A percentile compares a stretch with the other conserved stretches of the same genome.
phyloP scores from a whole-genome alignment of 345 rosid genomes.

The Pistacia atlantica region DNA sequence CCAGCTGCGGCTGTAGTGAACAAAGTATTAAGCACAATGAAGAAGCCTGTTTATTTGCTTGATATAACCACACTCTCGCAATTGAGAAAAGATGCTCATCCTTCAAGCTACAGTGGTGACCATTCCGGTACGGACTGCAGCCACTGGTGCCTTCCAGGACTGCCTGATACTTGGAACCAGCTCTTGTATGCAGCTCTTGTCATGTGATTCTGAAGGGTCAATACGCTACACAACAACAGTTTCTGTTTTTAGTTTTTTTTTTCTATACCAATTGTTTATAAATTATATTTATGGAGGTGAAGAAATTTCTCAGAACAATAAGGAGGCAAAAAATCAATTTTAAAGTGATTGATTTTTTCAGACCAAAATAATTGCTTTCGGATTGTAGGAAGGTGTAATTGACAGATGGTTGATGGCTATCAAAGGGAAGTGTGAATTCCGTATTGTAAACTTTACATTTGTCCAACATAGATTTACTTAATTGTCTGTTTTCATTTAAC shows the following conservation, averaged over 20 bases:
- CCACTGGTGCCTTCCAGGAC: constrained; percentile 96
- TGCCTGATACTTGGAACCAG: constrained; percentile 97
- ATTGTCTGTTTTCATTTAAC: background rate
- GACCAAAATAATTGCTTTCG: constrained; percentile 18
- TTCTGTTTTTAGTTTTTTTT: constrained; percentile 2
- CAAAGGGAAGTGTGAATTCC: background rate
- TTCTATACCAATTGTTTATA: constrained; percentile 19
- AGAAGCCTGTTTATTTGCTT: constrained; percentile 65
- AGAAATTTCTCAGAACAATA: background rate
- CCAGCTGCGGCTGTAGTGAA: constrained; percentile 58
- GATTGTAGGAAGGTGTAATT: background rate
- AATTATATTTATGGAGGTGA: constrained; percentile 19
- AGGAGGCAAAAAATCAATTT: constrained; percentile 30
- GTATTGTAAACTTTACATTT: constrained; percentile 2
- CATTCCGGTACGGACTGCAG: constrained; percentile 76
- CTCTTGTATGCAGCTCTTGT: constrained; percentile 81
- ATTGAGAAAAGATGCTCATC: constrained; percentile 90
- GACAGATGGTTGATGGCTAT: background rate
- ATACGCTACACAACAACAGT: constrained; percentile 2
- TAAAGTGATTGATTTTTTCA: constrained; percentile 36
- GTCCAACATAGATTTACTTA: background rate
- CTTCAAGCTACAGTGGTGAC: constrained; percentile 57
- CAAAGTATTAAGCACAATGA: constrained; percentile 59
- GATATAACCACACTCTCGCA: constrained; percentile 89
- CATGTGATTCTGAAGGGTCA: constrained; percentile 33